These are phyloP conservation scores for Millerago galiae DNA, from an alignment of 805 yeast genomes.

Conservation along the genomic window DNA sequence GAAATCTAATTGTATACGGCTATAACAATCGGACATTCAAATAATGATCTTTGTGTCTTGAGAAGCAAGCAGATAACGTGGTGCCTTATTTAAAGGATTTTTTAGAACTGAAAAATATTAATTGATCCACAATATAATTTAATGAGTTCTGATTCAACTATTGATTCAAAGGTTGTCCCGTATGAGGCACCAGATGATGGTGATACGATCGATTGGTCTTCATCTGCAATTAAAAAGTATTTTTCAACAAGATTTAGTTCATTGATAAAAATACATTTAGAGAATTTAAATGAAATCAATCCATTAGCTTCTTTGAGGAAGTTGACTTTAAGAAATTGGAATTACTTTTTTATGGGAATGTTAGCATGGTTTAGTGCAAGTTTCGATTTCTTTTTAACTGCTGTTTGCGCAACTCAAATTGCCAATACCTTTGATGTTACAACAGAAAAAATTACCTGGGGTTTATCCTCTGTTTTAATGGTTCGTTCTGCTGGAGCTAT, in stretches of 20 bases:
- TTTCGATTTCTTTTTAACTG: conserved; percentile 58
- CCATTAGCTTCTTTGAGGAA: conserved; percentile 35
- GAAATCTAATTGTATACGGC: no score
- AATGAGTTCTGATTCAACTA: conserved; percentile 1
- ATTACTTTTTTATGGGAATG: conserved; percentile 49
- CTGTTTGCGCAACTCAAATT: conserved; percentile 46
- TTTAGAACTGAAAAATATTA: not conserved
- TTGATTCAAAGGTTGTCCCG: not conserved
- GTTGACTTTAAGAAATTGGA: conserved; percentile 39
- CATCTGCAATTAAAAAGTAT: conserved; percentile 7
- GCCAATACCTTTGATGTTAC: conserved; percentile 42
- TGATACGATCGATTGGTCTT: conserved; percentile 7
- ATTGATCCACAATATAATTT: not conserved
- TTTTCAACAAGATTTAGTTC: conserved; percentile 15
- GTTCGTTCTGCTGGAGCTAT: conserved; percentile 66
- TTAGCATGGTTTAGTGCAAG: conserved; percentile 62
- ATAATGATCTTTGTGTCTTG: no score
- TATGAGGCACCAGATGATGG: conserved; percentile 1
- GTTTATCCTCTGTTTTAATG: conserved; percentile 69
- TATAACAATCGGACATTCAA: no score
- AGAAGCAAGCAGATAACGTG: not conserved
- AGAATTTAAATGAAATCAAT: conserved; percentile 26
- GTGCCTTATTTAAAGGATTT: not conserved
- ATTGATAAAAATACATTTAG: conserved; percentile 15
- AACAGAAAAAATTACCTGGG: conserved; percentile 59